These are phyloP conservation scores for Chytriomyces sp. DNA, from an alignment of 192 early-diverging fungal genomes.

Conservation along the genomic window DNA sequence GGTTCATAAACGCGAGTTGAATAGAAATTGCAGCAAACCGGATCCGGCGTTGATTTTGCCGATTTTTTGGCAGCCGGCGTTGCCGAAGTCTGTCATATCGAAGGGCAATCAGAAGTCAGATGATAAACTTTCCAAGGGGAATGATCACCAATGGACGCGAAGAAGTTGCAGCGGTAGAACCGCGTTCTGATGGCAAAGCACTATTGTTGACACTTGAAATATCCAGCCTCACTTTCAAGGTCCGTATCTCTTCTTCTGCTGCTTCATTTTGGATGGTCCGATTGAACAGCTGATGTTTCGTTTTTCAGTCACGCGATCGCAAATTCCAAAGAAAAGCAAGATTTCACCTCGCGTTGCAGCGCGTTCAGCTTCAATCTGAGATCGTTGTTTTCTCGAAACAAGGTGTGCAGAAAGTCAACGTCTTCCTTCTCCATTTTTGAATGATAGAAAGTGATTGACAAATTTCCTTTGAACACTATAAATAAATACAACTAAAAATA, in stretches of 20 bases:
- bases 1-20: too few relatives aligned
- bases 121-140: too few relatives aligned
- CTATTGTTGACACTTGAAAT: background rate
- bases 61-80: background rate
- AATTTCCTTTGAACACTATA: too few relatives aligned
- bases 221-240: slow-evolving; percentile 42
- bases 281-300: slow-evolving; percentile 53
- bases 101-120: too few relatives aligned
- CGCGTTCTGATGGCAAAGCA: background rate
- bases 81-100: background rate
- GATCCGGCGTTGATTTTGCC: background rate
- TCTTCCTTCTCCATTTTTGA: slow-evolving; percentile 60
- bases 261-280: slow-evolving; percentile 52
- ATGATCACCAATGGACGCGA: slow-evolving; percentile 14
- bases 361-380: slow-evolving; percentile 53
- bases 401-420: slow-evolving; percentile 56
- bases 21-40: background rate
- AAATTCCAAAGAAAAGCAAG: background rate
- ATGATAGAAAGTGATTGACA: too few relatives aligned
- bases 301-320: background rate
- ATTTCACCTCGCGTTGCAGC: slow-evolving; percentile 52
- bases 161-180: slow-evolving; percentile 11
- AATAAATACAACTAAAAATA: too few relatives aligned
- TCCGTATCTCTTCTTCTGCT: slow-evolving; percentile 54
- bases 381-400: slow-evolving; percentile 66